Evolutionary conservation across 495 filamentous ascomycete species (phyloP).

Genomic region (Chaetomium fimeti): DNA sequence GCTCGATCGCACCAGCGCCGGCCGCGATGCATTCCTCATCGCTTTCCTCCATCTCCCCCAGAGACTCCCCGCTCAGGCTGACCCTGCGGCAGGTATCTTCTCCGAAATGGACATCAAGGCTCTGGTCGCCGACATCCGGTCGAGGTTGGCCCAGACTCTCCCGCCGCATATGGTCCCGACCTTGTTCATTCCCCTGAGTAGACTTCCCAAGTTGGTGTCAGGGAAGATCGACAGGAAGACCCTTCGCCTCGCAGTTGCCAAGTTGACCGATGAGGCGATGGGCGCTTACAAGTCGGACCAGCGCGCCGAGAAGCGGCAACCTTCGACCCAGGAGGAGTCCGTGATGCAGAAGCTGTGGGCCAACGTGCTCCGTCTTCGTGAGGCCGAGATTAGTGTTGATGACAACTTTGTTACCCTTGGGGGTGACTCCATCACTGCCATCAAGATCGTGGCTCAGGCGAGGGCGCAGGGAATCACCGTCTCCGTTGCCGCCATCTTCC

Average conservation of each 20-base stretch:
- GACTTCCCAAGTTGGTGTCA: constrained; percentile 7
- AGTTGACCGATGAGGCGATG: constrained; percentile 35
- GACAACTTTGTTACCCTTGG: constrained; percentile 62
- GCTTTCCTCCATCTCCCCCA: constrained; percentile 16
- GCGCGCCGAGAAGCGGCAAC: not conserved
- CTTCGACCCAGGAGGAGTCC: constrained; percentile 25
- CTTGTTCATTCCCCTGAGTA: constrained; percentile 5
- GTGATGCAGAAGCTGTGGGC: constrained; percentile 31
- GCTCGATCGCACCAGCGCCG: not conserved
- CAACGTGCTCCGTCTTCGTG: constrained; percentile 25
- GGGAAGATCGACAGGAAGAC: constrained; percentile 18
- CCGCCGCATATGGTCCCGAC: constrained; percentile 13
- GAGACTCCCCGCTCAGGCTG: not conserved
- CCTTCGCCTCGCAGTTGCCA: constrained; percentile 4
- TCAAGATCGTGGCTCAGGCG: constrained; percentile 59
- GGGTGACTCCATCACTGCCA: constrained; percentile 66
- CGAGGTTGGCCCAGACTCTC: constrained; percentile 1
- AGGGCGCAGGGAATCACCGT: constrained; percentile 49
- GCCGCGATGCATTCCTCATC: constrained; percentile 9
- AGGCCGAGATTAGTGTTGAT: constrained; percentile 43
- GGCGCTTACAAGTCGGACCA: constrained; percentile 15
- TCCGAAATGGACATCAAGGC: not conserved
- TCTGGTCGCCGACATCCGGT: constrained; percentile 1
- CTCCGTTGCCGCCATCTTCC: constrained; percentile 54
- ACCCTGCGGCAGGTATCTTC: constrained; percentile 6